A percentile compares a stretch with the other conserved stretches of the same genome.
These are phyloP conservation scores for Pisolithus marmoratus DNA, from an alignment of 768 basidiomycete species.

Conservation along the genomic window DNA sequence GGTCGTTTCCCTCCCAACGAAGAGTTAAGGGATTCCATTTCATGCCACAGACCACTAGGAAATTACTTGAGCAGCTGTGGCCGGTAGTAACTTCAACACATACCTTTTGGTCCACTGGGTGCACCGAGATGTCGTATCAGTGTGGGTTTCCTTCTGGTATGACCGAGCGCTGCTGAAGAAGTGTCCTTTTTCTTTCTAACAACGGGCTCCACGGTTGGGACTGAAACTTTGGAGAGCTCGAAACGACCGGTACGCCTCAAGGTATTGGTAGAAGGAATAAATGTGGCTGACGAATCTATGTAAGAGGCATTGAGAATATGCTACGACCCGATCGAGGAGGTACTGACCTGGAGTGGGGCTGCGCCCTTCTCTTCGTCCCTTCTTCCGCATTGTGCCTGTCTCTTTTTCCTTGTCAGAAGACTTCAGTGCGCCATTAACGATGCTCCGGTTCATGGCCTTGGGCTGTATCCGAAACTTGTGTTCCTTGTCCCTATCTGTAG, in stretches of 20 bases:
- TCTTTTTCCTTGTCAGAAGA: constrained; percentile 38
- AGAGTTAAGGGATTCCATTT: constrained; percentile 88
- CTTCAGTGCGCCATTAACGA: constrained; percentile 42
- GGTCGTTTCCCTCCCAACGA: constrained; percentile 98
- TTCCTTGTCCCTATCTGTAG: constrained; percentile 80
- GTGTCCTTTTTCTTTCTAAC: constrained; percentile 53
- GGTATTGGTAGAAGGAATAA: constrained; percentile 43
- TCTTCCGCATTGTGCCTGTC: constrained; percentile 55
- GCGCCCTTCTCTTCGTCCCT: constrained; percentile 43
- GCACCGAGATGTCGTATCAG: constrained; percentile 82
- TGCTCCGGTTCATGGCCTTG: constrained; percentile 55
- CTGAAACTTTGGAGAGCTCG: constrained; percentile 41
- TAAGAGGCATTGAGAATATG: constrained; percentile 2
- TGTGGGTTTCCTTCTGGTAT: constrained; percentile 71
- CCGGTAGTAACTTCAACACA: constrained; percentile 13
- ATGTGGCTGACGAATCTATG: constrained; percentile 21
- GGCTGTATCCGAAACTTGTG: constrained; percentile 70
- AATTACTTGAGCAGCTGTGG: constrained; percentile 10
- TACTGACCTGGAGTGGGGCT: constrained; percentile 36
- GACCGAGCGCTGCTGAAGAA: constrained; percentile 38
- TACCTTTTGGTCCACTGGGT: constrained; percentile 66
- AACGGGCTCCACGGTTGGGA: constrained; percentile 27
- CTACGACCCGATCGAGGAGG: neutral
- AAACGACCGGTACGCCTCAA: constrained; percentile 54
- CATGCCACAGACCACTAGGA: constrained; percentile 92